Evolutionary conservation across 2,329 filamentous ascomycete genomes (phyloP), one percentile per base, ranked within the genome.

Genomic region (Botrytis hyacinthi): DNA sequence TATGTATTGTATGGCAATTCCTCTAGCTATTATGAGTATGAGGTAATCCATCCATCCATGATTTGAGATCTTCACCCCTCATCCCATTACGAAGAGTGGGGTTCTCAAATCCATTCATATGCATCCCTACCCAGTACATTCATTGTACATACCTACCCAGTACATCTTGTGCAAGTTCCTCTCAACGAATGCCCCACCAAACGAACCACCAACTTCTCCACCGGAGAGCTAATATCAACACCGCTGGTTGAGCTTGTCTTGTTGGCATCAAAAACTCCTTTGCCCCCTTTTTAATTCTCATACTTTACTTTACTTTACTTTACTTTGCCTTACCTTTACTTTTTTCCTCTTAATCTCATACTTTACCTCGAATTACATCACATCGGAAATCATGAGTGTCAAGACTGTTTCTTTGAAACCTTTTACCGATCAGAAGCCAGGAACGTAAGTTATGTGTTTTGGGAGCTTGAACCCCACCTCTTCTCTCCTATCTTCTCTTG

Each of bases 381-480:
- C 2, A 54, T n/a, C 70, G 73, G 75, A 76, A 81, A 87, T 77
- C 81, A 96, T 97, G 94, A 89, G 86, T 82, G 85, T 91, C 84
- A 88, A 93, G 84, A 93, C 92, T 72, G 93, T 98, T 81, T 89
- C 92, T 79, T 90, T 97, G 83, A 90, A 90, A 83, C 90, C 95
- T 75, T 98, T 96, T 84, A 88, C 92, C 77, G 96, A 98, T 88
- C 96, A 99, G 89, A 99, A 99, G 89, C 94, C 95, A 77, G 95
- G 95, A 89, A 98, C 95, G 95, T 98, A 90, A 85, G 95, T 94
- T 94, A 78, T 20, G 71, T 78, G 6, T 22, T 68, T 51, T 14
- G 77, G 75, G 75, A 76, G 76, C 76, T 70, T 75, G 12, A 18
- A 46, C 51, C 42, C 29, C 71, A 35, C 42, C 60, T 26, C 42